These are phyloP conservation scores for Chrysanthemum seticuspe DNA, from an alignment of 129 eudicot genomes.

Conservation along the genomic window DNA sequence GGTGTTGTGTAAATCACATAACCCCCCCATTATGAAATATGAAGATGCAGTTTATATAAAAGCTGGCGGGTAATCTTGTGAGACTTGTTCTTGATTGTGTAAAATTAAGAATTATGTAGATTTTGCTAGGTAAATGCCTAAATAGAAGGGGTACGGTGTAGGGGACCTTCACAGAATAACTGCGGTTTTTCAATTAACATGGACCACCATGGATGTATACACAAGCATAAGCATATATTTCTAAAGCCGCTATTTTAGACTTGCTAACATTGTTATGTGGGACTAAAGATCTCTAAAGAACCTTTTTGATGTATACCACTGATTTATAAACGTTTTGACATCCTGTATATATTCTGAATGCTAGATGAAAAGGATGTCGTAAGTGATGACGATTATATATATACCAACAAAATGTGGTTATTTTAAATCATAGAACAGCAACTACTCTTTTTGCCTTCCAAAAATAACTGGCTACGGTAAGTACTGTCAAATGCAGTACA, in stretches of 20 bases:
- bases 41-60: too few species aligned
- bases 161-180: background rate
- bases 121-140: too few species aligned
- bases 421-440: background rate
- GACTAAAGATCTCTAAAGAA: slow-evolving; percentile 19
- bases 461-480: too few species aligned
- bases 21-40: too few species aligned
- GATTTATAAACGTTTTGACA: background rate
- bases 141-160: background rate
- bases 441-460: too few species aligned
- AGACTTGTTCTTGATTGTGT: too few species aligned
- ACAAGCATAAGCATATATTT: slow-evolving; percentile 26
- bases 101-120: too few species aligned
- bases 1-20: too few species aligned
- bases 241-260: slow-evolving; percentile 31
- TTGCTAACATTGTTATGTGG: slow-evolving; percentile 7
- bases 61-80: too few species aligned
- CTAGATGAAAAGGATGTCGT: background rate
- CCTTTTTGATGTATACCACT: slow-evolving; percentile 20
- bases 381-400: slow-evolving; percentile 16
- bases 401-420: background rate
- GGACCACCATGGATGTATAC: slow-evolving; percentile 25
- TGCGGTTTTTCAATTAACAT: slow-evolving; percentile 4
- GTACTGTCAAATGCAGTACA: background rate
- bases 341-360: background rate